These are phyloP conservation scores for Euphorbia peplus DNA, from an alignment of 345 rosid species.

Conservation along the genomic window DNA sequence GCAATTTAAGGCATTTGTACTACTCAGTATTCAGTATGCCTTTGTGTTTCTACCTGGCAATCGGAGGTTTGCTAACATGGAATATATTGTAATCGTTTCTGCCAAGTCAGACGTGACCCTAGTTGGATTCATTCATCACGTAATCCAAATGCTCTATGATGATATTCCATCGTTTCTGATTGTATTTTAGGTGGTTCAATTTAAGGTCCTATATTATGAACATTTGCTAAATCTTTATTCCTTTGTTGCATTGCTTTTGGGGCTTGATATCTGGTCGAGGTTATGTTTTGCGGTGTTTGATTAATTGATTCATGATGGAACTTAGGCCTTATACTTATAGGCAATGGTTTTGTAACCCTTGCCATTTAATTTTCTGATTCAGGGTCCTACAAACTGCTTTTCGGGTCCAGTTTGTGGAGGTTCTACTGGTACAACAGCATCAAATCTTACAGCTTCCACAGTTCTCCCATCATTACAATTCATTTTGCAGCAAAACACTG, in stretches of 20 bases:
- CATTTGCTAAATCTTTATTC: neutral
- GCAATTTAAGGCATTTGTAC: neutral
- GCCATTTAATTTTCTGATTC: constrained; percentile 31
- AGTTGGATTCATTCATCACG: neutral
- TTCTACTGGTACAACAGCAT: constrained; percentile 43
- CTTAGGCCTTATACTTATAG: constrained; percentile 32
- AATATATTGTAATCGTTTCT: neutral
- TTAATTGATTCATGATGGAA: constrained; percentile 22
- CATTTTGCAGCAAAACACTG: constrained; percentile 75
- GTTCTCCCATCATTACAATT: constrained; percentile 72
- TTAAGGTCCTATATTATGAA: neutral
- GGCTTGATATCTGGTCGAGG: neutral
- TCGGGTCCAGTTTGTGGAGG: constrained; percentile 45
- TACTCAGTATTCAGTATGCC: neutral
- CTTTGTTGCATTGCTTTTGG: neutral
- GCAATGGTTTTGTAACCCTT: constrained; percentile 38
- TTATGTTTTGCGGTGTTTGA: constrained; percentile 1
- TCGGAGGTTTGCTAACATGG: neutral
- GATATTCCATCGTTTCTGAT: neutral
- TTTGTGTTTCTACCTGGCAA: neutral
- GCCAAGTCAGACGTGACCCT: neutral
- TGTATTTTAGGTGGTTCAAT: neutral
- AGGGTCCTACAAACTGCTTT: constrained; percentile 60
- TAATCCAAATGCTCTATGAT: neutral
- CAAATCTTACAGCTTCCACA: constrained; percentile 41